Percentiles rank a stretch among this genome's conserved stretches.
Evolutionary conservation across 2,329 filamentous ascomycete species (phyloP).

Genomic region (Diaporthe sp.): DNA sequence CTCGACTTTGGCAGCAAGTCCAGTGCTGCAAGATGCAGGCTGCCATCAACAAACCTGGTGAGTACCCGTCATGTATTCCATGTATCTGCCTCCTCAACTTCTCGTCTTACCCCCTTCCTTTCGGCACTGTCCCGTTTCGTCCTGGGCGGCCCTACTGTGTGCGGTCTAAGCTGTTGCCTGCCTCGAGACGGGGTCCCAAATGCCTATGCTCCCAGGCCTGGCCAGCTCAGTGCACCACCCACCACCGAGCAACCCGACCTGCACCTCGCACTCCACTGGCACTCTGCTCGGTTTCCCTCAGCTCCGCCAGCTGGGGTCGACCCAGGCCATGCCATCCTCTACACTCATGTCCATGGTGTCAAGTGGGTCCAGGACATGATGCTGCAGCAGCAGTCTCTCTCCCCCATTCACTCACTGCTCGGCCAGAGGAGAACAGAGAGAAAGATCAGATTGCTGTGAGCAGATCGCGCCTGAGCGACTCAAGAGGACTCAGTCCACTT

Average conservation of each 20-base stretch:
- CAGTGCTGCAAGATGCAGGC: constrained; percentile 35
- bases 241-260: constrained; percentile 21
- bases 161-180: constrained; percentile 12
- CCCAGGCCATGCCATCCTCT: constrained; percentile 14
- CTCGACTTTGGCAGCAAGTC: constrained; percentile 17
- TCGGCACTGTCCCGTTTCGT: constrained; percentile 19
- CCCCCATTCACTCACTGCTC: neutral
- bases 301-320: constrained; percentile 12
- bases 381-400: neutral
- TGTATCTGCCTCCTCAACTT: neutral
- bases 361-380: constrained; percentile 24
- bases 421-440: neutral
- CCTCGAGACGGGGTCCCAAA: constrained; percentile 6
- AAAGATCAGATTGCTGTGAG: neutral
- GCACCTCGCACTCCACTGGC: constrained; percentile 24
- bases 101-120: neutral
- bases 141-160: neutral
- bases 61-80: constrained; percentile 27
- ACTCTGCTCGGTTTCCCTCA: constrained; percentile 20
- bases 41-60: constrained; percentile 33
- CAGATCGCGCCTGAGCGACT: neutral
- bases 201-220: neutral
- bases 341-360: constrained; percentile 3
- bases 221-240: neutral
- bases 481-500: constrained; percentile 25